Base-by-base conservation (phyloP, 129 eudicot genomes). In the Flaveria bidentis region DNA sequence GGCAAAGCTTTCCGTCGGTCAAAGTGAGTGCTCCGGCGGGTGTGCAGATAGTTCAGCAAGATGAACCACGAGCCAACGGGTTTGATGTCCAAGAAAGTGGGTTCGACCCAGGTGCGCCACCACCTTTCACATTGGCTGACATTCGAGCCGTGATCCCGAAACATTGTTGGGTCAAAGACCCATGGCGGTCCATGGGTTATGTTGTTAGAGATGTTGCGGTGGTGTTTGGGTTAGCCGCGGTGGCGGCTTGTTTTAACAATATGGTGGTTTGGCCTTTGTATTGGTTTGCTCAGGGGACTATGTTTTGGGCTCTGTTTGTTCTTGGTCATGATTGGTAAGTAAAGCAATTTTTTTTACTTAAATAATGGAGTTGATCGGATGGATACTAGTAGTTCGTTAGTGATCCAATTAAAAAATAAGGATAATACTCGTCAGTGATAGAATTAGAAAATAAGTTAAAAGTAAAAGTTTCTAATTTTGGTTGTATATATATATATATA, bases 231-330 rank as follows among this genome's bases (percentile, higher is more conserved):
- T 89, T 95, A 81, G 99, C 97, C 1, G 96, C 82, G 7, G 96
- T 72, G 46, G 97, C 99, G 10, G 88, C 95, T 33, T 73, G 70
- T 72, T 85, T 87, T 41, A 85, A 95, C 71, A 88, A 71, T 39
- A 87, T 92, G 99, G 81, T 64, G 79, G 96, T 89, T 82, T 95
- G 99, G 99, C 99, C 99, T 73, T 82, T 95, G 39, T 95, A 95
- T 78, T 95, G 99, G 99, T 51, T 88, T 78, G 97, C 97, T 77
- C 99, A 95, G 76, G 88, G 97, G 14, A 95, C 99, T 51, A 95
- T 91, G 97, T 95, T 95, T 70, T 95, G 99, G 99, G 99, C 99
- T 71, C 79, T 95, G 18, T 95, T 95, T 89, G 99, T 95, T 86
- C 99, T 95, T 87, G 99, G 99, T 22, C 99, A 95, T 88, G 99